A percentile compares a stretch with the other conserved stretches of the same genome.
Conservation (phyloP, 1,139 yeast genomes). For the Candida gigantensis region DNA sequence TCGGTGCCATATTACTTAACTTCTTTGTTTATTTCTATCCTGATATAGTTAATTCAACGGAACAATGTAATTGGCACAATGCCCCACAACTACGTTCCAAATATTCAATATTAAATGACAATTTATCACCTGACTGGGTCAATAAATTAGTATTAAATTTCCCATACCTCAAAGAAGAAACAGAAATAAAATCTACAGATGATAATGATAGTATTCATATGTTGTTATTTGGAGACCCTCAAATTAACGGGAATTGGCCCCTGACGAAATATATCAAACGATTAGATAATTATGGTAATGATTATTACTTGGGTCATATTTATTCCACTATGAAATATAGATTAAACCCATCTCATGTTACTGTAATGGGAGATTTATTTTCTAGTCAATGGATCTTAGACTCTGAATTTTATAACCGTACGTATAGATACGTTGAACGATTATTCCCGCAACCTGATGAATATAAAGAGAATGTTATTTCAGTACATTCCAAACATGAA, state of each 20-base stretch:
- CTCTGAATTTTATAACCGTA: slow-evolving; percentile 78
- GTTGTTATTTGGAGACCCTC: slow-evolving; percentile 94
- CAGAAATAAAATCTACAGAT: too few species aligned
- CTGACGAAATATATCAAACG: slow-evolving; percentile 71
- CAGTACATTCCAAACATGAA: slow-evolving; percentile 47
- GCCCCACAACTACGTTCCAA: slow-evolving; percentile 16
- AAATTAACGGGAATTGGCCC: slow-evolving; percentile 84
- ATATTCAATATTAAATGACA: slow-evolving; percentile 20
- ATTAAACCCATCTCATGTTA: slow-evolving; percentile 74
- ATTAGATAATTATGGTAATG: slow-evolving; percentile 86
- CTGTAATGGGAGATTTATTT: slow-evolving; percentile 89
- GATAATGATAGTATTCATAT: slow-evolving; percentile 51
- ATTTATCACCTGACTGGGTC: slow-evolving; percentile 22
- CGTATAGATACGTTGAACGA: slow-evolving; percentile 67
- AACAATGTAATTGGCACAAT: slow-evolving; percentile 58
- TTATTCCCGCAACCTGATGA: slow-evolving; percentile 57
- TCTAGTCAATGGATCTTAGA: slow-evolving; percentile 97
- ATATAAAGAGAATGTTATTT: slow-evolving; percentile 50
- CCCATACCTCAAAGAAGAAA: slow-evolving; percentile 20
- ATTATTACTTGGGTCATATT: slow-evolving; percentile 82
- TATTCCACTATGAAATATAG: slow-evolving; percentile 63
- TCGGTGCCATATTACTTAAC: slow-evolving; percentile 13
- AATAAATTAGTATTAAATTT: slow-evolving; percentile 32
- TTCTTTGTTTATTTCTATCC: slow-evolving; percentile 73
- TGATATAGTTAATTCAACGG: slow-evolving; percentile 48